These are phyloP conservation scores for Aspergillus awamori DNA, from an alignment of 2,329 filamentous ascomycete genomes.

Conservation along the genomic window DNA sequence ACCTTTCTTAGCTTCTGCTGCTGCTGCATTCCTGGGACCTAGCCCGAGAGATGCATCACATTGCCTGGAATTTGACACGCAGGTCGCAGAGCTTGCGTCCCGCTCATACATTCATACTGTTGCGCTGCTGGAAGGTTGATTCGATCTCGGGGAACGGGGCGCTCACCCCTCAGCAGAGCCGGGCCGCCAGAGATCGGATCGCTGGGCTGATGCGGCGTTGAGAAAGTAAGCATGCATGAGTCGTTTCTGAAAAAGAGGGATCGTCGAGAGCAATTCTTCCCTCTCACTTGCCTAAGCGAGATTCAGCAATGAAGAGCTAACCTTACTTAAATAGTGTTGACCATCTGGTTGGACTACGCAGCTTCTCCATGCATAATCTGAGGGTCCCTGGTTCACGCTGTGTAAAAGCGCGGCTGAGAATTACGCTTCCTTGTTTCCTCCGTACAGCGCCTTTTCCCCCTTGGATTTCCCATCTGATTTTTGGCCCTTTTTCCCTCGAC, in stretches of 20 bases:
- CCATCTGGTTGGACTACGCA: constrained; percentile 25
- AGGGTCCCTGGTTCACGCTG: constrained; percentile 18
- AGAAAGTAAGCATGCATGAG: constrained; percentile 18
- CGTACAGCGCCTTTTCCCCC: constrained; percentile 1
- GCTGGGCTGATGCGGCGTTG: constrained; percentile 15
- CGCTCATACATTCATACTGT: constrained; percentile 19
- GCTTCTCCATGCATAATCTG: constrained; percentile 20
- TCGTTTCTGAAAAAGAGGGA: constrained; percentile 16
- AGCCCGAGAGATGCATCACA: constrained; percentile 36
- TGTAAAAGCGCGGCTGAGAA: constrained; percentile 22
- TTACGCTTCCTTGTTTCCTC: constrained; percentile 19
- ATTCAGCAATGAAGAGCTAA: constrained; percentile 25
- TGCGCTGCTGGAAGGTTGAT: constrained; percentile 15
- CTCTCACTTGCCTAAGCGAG: constrained; percentile 16
- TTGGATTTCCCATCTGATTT: not conserved
- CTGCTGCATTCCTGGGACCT: constrained; percentile 22
- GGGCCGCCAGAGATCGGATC: constrained; percentile 18
- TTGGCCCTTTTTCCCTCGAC: not conserved
- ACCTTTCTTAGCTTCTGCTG: constrained; percentile 11
- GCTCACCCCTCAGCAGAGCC: constrained; percentile 5
- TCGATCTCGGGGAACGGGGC: constrained; percentile 10
- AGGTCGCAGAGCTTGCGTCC: constrained; percentile 24
- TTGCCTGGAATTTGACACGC: constrained; percentile 30
- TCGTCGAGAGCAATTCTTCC: constrained; percentile 18
- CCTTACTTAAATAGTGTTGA: constrained; percentile 27